Evolutionary conservation across 2,329 filamentous ascomycete genomes (phyloP).

Genomic region (Pseudogymnoascus sp.): DNA sequence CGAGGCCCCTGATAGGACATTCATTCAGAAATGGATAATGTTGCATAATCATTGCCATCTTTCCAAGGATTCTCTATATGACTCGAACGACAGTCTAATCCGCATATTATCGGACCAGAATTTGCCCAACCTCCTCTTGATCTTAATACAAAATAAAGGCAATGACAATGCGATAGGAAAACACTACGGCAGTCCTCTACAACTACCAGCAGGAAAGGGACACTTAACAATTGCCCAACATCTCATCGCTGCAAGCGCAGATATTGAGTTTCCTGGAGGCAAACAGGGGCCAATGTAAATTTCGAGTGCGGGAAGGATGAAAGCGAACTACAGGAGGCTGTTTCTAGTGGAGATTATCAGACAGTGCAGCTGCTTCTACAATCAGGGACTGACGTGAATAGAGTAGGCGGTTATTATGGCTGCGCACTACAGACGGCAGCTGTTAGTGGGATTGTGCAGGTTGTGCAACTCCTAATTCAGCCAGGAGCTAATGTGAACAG

Average conservation of each 20-base stretch:
- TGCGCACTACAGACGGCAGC: neutral
- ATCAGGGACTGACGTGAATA: conserved; percentile 5
- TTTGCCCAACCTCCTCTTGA: neutral
- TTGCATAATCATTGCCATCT: neutral
- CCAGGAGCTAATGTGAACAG: conserved; percentile 4
- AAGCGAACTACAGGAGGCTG: conserved; percentile 4
- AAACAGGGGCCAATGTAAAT: neutral
- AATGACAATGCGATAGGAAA: neutral
- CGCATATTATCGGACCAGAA: neutral
- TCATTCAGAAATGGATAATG: neutral
- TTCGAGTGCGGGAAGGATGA: neutral
- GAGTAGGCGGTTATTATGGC: neutral
- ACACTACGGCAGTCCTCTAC: neutral
- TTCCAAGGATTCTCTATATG: neutral
- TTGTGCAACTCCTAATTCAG: conserved; percentile 14
- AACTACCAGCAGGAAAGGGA: neutral
- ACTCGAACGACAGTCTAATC: neutral
- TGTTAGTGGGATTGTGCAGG: conserved; percentile 9
- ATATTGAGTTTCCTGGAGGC: neutral
- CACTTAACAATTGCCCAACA: neutral
- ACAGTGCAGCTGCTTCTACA: conserved; percentile 13
- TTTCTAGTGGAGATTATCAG: neutral
- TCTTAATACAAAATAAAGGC: neutral
- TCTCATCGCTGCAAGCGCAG: neutral
- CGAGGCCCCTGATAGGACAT: neutral